phyloP scores from a whole-genome alignment of 129 eudicot genomes.

The Saussurea involucrata region DNA sequence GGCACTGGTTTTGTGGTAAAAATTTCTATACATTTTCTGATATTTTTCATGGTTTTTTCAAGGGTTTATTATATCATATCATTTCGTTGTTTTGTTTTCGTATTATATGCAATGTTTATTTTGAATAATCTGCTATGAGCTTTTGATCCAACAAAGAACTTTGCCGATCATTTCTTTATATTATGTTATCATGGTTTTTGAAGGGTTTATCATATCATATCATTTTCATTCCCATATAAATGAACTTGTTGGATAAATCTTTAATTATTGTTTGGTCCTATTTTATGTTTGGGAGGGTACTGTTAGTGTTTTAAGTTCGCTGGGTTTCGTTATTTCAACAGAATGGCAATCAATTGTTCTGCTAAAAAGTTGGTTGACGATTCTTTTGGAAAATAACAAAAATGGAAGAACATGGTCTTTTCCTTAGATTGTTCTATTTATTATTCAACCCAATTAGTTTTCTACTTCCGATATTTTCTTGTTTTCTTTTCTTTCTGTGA shows the following conservation, averaged over 20 bases:
- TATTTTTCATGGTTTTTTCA: constrained; percentile 16
- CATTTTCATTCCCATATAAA: not conserved
- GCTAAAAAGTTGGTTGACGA: not conserved
- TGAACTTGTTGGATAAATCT: not conserved
- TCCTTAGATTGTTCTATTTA: not conserved
- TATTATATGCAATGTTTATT: not conserved
- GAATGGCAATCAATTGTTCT: not conserved
- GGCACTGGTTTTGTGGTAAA: constrained; percentile 70
- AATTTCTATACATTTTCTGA: not conserved
- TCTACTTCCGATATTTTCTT: not conserved
- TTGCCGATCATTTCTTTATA: not conserved
- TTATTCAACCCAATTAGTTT: not conserved
- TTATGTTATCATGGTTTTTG: not conserved
- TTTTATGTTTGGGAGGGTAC: not conserved
- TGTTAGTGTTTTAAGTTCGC: not conserved
- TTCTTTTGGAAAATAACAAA: not conserved
- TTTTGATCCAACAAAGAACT: not conserved
- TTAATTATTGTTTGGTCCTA: not conserved
- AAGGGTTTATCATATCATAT: not conserved
- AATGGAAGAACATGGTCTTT: not conserved
- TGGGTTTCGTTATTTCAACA: not conserved
- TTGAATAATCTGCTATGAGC: not conserved
- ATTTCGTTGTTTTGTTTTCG: not conserved
- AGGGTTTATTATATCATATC: constrained; percentile 12
- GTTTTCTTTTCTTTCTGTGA: not conserved